These are phyloP conservation scores for Starmera amethionina DNA, from an alignment of 805 yeast species.

Conservation along the genomic window DNA sequence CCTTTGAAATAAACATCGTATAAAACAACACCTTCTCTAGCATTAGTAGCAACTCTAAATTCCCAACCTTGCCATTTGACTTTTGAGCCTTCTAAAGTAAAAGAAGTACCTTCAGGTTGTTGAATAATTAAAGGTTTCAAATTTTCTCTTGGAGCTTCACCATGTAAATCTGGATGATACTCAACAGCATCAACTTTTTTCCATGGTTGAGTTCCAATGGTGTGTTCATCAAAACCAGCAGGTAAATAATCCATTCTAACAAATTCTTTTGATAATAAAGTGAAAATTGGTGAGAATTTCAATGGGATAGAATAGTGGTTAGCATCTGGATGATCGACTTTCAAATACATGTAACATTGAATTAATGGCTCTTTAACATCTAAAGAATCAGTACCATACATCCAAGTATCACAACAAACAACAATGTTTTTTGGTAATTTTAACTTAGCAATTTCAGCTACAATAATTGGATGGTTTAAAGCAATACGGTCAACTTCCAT, in stretches of 20 bases:
- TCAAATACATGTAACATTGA: conserved; percentile 70
- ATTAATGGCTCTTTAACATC: conserved; percentile 40
- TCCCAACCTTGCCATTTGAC: conserved; percentile 81
- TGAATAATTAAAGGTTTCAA: conserved; percentile 58
- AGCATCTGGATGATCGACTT: conserved; percentile 56
- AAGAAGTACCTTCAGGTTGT: conserved; percentile 80
- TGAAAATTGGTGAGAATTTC: conserved; percentile 66
- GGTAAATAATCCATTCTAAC: conserved; percentile 69
- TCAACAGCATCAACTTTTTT: conserved; percentile 50
- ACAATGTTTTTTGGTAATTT: conserved; percentile 42
- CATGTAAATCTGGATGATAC: conserved; percentile 64
- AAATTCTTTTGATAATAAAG: conserved; percentile 47
- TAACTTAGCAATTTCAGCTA: conserved; percentile 57
- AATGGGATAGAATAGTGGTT: conserved; percentile 71
- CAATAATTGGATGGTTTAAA: conserved; percentile 43
- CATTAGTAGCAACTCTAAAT: conserved; percentile 58
- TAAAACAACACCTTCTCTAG: conserved; percentile 71
- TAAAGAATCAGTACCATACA: conserved; percentile 69
- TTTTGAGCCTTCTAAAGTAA: conserved; percentile 46
- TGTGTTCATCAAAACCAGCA: conserved; percentile 55
- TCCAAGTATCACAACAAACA: conserved; percentile 73
- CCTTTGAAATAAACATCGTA: conserved; percentile 71
- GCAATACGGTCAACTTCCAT: conserved; percentile 41
- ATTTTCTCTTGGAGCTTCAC: conserved; percentile 37
- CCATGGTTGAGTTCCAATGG: conserved; percentile 47